Percentiles rank a stretch among this genome's conserved stretches.
Evolutionary conservation across 257 asterid species (phyloP).

Genomic region (Pogostemon cablin): DNA sequence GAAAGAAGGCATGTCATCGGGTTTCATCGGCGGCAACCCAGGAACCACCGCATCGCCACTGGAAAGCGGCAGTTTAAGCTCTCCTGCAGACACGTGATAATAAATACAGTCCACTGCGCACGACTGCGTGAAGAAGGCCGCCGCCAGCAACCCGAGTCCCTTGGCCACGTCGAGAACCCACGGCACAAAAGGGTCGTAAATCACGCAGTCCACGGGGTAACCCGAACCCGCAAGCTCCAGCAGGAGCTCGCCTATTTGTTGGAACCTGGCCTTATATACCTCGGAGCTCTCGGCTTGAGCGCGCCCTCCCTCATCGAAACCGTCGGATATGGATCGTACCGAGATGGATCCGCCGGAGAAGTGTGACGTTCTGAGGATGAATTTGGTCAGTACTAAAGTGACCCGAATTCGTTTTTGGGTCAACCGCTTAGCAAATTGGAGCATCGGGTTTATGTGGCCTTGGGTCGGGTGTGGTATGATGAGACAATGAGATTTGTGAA

Average conservation of each 20-base stretch:
- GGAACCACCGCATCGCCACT: slow-evolving; percentile 28
- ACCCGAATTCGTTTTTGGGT: slow-evolving; percentile 32
- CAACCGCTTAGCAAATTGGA: slow-evolving; percentile 54
- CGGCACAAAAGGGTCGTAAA: slow-evolving; percentile 49
- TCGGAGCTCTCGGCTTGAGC: slow-evolving; percentile 27
- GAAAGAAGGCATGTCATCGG: slow-evolving; percentile 36
- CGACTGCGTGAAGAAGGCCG: slow-evolving; percentile 59
- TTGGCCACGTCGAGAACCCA: slow-evolving; percentile 45
- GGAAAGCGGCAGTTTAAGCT: slow-evolving; percentile 25
- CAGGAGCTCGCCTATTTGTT: slow-evolving; percentile 42
- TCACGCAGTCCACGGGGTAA: slow-evolving; percentile 39
- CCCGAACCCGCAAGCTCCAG: slow-evolving; percentile 27
- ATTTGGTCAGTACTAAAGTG: slow-evolving; percentile 39
- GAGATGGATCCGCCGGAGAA: slow-evolving; percentile 27
- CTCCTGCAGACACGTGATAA: slow-evolving; percentile 8
- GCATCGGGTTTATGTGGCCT: slow-evolving; percentile 57
- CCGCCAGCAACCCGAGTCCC: slow-evolving; percentile 34
- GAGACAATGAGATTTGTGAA: slow-evolving; percentile 35
- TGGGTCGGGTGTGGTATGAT: slow-evolving; percentile 42
- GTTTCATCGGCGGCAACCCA: slow-evolving; percentile 34
- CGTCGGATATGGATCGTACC: slow-evolving; percentile 43
- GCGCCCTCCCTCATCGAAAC: slow-evolving; percentile 42
- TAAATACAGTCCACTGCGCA: slow-evolving; percentile 48
- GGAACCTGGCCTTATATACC: slow-evolving; percentile 26
- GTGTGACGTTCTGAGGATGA: slow-evolving; percentile 32